Evolutionary conservation across 2,329 filamentous ascomycete genomes (phyloP).

Genomic region (Blastomyces percursus): DNA sequence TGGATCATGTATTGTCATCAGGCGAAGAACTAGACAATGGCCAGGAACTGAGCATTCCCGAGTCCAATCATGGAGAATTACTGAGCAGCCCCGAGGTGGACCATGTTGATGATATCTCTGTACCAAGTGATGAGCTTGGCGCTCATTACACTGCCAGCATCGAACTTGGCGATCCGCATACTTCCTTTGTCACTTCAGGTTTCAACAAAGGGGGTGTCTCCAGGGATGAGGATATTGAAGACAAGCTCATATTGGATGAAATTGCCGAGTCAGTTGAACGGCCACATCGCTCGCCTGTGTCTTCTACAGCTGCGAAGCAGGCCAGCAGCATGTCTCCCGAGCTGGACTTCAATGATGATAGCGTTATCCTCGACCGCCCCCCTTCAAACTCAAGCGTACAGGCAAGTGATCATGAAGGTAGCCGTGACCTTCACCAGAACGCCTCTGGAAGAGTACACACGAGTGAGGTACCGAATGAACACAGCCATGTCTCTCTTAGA

Average conservation of each 20-base stretch:
- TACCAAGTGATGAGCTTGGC: slow-evolving; percentile 8
- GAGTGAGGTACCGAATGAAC: background rate
- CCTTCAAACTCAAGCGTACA: background rate
- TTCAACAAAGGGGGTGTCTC: background rate
- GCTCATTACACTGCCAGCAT: slow-evolving; percentile 28
- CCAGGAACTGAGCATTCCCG: background rate
- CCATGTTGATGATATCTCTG: background rate
- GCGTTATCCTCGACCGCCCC: background rate
- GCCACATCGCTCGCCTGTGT: background rate
- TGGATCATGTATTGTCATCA: background rate
- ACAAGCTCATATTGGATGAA: background rate
- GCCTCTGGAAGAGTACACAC: background rate
- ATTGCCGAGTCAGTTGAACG: background rate
- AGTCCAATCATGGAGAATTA: background rate
- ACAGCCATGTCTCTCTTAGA: background rate
- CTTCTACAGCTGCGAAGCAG: background rate
- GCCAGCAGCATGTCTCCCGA: background rate
- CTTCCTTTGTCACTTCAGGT: slow-evolving; percentile 1
- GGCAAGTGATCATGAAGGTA: background rate
- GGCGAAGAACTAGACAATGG: background rate
- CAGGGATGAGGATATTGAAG: background rate
- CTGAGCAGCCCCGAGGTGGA: slow-evolving; percentile 5
- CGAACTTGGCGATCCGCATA: slow-evolving; percentile 26
- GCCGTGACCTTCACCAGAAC: background rate
- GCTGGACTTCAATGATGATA: background rate